These are phyloP conservation scores for Cyberlindnera nakhonratchasimensis DNA, from an alignment of 805 yeast species.

Conservation along the genomic window DNA sequence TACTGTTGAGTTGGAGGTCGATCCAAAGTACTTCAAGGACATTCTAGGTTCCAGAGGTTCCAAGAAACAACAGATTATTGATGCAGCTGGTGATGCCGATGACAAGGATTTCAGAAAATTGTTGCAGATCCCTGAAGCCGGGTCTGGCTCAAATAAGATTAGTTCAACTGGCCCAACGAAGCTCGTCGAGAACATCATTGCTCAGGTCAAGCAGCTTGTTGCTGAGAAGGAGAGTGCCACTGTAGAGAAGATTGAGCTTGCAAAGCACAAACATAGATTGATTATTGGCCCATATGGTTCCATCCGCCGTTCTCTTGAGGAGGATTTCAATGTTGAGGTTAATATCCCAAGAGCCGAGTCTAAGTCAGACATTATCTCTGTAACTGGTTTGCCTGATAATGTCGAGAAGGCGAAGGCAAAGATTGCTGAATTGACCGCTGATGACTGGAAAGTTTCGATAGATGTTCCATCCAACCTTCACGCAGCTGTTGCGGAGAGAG, in stretches of 20 bases:
- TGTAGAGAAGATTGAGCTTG: conserved; percentile 50
- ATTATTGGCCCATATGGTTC: conserved; percentile 82
- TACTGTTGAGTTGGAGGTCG: conserved; percentile 19
- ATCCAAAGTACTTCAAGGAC: conserved; percentile 22
- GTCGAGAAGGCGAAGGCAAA: conserved; percentile 61
- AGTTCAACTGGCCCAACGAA: conserved; percentile 70
- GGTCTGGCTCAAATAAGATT: conserved; percentile 53
- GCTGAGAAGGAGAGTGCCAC: conserved; percentile 58
- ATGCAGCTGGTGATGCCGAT: conserved; percentile 73
- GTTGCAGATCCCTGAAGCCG: conserved; percentile 67
- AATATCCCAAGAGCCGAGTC: conserved; percentile 60
- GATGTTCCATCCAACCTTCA: conserved; percentile 57
- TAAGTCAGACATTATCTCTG: conserved; percentile 46
- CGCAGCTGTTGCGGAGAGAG: conserved; percentile 62
- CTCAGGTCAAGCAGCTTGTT: conserved; percentile 60
- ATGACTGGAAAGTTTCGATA: conserved; percentile 48
- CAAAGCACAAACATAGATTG: conserved; percentile 70
- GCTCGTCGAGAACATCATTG: conserved; percentile 66
- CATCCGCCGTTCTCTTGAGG: conserved; percentile 67
- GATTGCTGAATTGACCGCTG: conserved; percentile 57
- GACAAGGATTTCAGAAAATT: conserved; percentile 48
- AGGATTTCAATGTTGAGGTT: conserved; percentile 60
- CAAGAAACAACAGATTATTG: conserved; percentile 65
- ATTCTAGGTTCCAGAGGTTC: conserved; percentile 36
- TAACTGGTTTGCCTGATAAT: conserved; percentile 65